These are phyloP conservation scores for Arctium minus DNA, from an alignment of 129 eudicot genomes.

Conservation along the genomic window DNA sequence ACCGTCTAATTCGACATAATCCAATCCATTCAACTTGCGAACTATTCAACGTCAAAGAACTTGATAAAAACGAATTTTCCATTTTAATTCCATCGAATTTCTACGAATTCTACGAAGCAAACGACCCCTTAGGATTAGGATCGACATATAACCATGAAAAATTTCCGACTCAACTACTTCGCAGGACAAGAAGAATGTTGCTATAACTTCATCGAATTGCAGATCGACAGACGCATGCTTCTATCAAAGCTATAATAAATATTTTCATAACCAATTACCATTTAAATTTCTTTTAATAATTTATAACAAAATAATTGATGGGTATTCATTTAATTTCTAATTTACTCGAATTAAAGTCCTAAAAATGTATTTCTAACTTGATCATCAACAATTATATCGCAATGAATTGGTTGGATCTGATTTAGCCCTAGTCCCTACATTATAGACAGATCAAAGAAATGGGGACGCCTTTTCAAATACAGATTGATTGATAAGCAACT, in stretches of 20 bases:
- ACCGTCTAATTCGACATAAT: neutral
- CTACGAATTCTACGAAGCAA: too few species aligned
- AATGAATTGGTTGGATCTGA: neutral
- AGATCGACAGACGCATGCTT: neutral
- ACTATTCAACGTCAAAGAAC: neutral
- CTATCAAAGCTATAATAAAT: neutral
- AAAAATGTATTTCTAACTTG: neutral
- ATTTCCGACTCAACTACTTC: neutral
- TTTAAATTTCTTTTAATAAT: too few species aligned
- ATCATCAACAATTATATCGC: neutral
- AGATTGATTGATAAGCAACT: neutral
- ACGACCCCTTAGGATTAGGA: too few species aligned
- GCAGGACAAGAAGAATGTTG: neutral
- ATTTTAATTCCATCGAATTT: too few species aligned
- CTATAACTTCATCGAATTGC: neutral
- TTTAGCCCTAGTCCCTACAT: neutral
- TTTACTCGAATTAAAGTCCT: neutral
- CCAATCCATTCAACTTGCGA: neutral
- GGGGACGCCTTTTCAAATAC: neutral
- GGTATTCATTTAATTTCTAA: neutral
- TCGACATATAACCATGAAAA: too few species aligned
- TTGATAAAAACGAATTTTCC: too few species aligned
- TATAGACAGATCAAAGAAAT: neutral
- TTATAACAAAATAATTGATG: too few species aligned
- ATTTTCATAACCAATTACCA: neutral